Base-by-base conservation (phyloP, 148 eudicot genomes). In the Camellia granthamiana region DNA sequence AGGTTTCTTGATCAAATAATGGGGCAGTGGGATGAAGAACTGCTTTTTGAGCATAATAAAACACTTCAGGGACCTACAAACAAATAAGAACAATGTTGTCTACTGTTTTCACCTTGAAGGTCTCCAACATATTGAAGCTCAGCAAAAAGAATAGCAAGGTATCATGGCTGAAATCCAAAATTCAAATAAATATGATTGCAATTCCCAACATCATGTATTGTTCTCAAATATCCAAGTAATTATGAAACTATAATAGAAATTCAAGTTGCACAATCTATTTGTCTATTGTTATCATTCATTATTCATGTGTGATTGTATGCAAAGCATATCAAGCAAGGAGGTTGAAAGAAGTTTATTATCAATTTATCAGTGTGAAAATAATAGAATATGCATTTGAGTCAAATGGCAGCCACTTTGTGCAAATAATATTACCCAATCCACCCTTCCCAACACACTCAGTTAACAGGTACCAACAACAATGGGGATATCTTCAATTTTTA, bases 11-110 rank as follows among this genome's bases (percentile, higher is more conserved):
- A 79, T 90, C 91, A 84, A 90, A 90, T 81, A 90, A 80, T 51
- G 93, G 91, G 5, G 88, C 91, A 51, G 88, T 88, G 23, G 93
- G 93, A 86, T 90, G 91, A 82, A 90, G 91, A n/a, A 90, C 93
- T 18, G 93, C 93, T 71, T 85, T 90, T 78, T 90, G 91, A 38
- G 93, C 91, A 77, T 85, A 88, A 78, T 88, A 90, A 75, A 90
- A 90, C 30, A 90, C 93, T 72, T 90, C 93, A 78, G 88, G 89
- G 58, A 90, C 85, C 91, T 90, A 69, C 64, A 85, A 74, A 71
- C 42, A 77, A 73, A 55, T 7, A 77, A 38, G 8, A 61, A 62
- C 38, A 30, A 6, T 38, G 14, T 58, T 8, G 38, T 52, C n/a
- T 6, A 65, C 41, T 8, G 15, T 43, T 18, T 76, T 75, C 75